Evolutionary conservation across 345 rosid species (phyloP).

Genomic region (Corymbia maculata): DNA sequence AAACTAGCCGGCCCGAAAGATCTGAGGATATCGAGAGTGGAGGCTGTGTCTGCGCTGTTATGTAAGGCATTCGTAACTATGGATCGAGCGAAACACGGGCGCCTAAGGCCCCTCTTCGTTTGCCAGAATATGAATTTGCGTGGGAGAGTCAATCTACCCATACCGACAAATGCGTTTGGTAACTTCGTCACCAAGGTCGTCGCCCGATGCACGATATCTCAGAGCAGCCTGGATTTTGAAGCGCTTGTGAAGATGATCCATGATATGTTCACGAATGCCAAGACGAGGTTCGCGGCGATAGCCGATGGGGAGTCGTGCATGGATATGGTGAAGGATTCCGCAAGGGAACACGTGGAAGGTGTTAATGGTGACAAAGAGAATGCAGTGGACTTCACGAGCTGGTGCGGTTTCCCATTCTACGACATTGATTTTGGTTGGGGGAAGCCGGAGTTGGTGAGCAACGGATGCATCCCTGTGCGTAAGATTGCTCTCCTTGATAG

Average conservation of each 20-base stretch:
- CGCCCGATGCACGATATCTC: neutral
- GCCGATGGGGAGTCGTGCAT: neutral
- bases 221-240: neutral
- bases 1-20: neutral
- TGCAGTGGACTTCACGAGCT: slow-evolving; percentile 17
- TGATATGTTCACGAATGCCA: neutral
- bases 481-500: slow-evolving; percentile 26
- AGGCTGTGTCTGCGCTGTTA: neutral
- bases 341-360: neutral
- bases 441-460: slow-evolving; percentile 31
- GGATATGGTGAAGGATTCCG: neutral
- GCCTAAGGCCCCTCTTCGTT: neutral
- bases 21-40: neutral
- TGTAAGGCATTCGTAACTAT: neutral
- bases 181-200: neutral
- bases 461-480: slow-evolving; percentile 9
- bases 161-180: neutral
- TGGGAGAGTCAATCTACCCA: neutral
- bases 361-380: neutral
- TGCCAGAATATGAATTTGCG: neutral
- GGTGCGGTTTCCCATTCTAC: slow-evolving; percentile 24
- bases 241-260: neutral
- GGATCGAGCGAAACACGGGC: neutral
- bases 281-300: neutral
- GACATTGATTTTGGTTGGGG: slow-evolving; percentile 57